Conservation (phyloP, 2,329 filamentous ascomycete species). For the Fonsecaea erecta region DNA sequence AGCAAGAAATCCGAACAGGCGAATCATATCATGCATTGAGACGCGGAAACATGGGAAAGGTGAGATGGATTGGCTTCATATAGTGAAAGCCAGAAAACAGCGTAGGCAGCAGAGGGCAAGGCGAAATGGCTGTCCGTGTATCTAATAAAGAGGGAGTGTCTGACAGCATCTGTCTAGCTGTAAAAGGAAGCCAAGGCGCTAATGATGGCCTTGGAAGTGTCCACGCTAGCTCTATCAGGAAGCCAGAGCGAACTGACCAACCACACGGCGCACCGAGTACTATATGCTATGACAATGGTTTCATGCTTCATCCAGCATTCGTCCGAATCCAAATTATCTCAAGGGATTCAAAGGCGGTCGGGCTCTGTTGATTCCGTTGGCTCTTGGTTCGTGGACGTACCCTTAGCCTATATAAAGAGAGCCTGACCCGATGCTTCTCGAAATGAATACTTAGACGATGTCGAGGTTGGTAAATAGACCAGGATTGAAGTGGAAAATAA, state of each 20-base stretch:
- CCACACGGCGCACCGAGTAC: not conserved
- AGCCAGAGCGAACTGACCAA: slow-evolving; percentile 10
- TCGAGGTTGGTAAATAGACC: slow-evolving; percentile 40
- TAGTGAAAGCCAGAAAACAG: not conserved
- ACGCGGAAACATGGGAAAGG: not conserved
- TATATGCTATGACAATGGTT: not conserved
- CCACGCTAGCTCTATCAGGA: slow-evolving; percentile 6
- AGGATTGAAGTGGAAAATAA: slow-evolving; percentile 39
- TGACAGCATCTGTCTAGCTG: no score
- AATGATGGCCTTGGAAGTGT: no score
- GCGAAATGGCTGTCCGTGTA: no score
- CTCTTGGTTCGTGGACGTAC: no score
- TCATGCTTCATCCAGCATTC: not conserved
- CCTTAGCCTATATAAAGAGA: slow-evolving; percentile 19
- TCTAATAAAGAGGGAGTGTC: no score
- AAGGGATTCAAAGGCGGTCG: no score
- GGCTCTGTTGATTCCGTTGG: no score
- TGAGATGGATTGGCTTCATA: not conserved
- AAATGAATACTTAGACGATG: slow-evolving; percentile 37
- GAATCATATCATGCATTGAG: slow-evolving; percentile 35
- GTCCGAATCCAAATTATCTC: no score
- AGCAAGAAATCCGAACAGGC: slow-evolving; percentile 37
- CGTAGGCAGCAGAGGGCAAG: no score
- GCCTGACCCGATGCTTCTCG: slow-evolving; percentile 1
- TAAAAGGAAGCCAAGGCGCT: not conserved